Base-by-base conservation (phyloP, 1,284 basidiomycete genomes). In the Apiotrichum gracile region DNA sequence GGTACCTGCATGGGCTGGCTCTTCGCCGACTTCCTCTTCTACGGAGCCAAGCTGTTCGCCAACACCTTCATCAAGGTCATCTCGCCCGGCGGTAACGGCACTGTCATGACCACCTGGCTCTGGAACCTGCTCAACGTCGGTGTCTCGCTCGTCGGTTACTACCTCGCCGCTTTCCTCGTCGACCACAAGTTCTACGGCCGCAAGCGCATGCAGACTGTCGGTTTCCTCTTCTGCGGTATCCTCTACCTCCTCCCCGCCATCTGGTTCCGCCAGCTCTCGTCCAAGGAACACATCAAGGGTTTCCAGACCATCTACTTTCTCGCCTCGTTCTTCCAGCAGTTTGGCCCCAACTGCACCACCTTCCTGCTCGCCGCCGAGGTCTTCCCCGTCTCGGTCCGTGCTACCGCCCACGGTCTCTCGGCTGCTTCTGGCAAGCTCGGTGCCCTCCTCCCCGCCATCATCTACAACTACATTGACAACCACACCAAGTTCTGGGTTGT, bases 231-330 rank as follows among this genome's bases (percentile, higher is more conserved):
- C 55, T 74, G 77, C 56, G 78, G 76, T 58, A 68, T 79, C 51
- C 67, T 77, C 42, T 77, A 79, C 68, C 66, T 75, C 47, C 66
- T 73, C 57, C 58, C 58, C 51, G 66, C 70, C 35, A 70, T 76
- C 61, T 63, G 70, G 47, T 79, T 69, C 70, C 50, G 69, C 31
- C 55, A 71, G 47, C 69, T 79, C 31, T 61, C 61, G 45, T 58
- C 62, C 49, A 61, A 38, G 22, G 66, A 67, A 5, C 77, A 72
- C 63, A 74, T 74, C 57, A 49, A 61, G 55, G 74, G 72, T 21
- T 79, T 79, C 73, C 77, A 78, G 65, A 76, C 75, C 51, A 77
- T 79, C 67, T 79, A 78, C 73, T 80, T 77, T 67, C 67, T 79
- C 34, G 75, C 75, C 34, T 75, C 72, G 16, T 80, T 80, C 75